phyloP scores from a whole-genome alignment of 495 filamentous ascomycete species.

The Penicillium crystallinum region DNA sequence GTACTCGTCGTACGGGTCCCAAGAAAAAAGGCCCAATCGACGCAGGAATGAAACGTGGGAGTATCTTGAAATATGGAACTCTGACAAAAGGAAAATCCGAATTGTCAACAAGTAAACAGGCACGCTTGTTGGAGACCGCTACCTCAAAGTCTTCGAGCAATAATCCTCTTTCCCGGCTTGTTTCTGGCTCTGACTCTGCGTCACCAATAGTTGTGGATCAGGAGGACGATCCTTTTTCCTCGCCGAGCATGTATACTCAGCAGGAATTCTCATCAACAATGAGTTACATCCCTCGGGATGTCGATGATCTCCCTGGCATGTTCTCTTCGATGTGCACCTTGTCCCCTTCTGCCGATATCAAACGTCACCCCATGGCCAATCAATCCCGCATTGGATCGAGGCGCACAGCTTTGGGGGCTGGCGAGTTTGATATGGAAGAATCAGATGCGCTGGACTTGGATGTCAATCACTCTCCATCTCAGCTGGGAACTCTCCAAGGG shows the following conservation, averaged over 20 bases:
- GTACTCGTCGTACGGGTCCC: conserved; percentile 26
- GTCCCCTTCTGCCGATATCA: conserved; percentile 19
- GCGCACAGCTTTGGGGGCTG: conserved; percentile 6
- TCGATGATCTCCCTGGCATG: conserved; percentile 26
- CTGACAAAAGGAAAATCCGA: conserved; percentile 38
- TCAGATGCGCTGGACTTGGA: conserved; percentile 7
- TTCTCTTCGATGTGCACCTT: conserved; percentile 26
- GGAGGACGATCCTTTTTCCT: conserved; percentile 10
- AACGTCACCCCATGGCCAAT: conserved; percentile 19
- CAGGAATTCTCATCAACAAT: neutral
- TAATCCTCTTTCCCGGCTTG: conserved; percentile 6
- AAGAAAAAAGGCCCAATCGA: conserved; percentile 42
- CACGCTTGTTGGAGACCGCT: conserved; percentile 31
- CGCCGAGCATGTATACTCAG: conserved; percentile 20
- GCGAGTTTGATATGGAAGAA: conserved; percentile 14
- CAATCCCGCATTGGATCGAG: conserved; percentile 8
- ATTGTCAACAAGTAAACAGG: conserved; percentile 28
- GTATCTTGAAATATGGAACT: conserved; percentile 44
- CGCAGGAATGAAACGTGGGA: conserved; percentile 40
- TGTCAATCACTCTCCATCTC: neutral
- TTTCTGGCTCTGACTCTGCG: neutral
- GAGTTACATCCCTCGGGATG: conserved; percentile 6
- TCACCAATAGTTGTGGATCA: conserved; percentile 6
- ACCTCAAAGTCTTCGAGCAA: conserved; percentile 17
- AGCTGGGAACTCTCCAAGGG: neutral